Conservation (phyloP, 129 eudicot genomes). For the Flaveria sonorensis region DNA sequence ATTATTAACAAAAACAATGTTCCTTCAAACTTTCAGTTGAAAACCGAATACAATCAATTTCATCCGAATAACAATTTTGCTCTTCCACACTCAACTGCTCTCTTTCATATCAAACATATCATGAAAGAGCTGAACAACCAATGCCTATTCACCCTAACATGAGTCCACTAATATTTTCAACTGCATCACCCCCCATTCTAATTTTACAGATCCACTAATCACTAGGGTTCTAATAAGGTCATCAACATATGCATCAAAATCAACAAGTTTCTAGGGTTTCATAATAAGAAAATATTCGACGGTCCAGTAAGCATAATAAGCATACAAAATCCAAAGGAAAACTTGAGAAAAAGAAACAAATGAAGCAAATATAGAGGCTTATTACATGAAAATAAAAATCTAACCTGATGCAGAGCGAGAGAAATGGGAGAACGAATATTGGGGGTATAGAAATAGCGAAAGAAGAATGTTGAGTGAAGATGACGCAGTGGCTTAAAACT, state of each 20-base stretch:
- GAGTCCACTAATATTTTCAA: not conserved
- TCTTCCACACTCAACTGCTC: too few species aligned
- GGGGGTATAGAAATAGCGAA: not conserved
- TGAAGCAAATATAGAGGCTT: not conserved
- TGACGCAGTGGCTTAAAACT: not conserved
- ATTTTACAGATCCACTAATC: not conserved
- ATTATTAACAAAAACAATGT: not conserved
- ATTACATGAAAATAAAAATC: not conserved
- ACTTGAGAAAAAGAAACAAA: slow-evolving; percentile 6
- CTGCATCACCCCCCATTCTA: not conserved
- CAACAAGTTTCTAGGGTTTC: slow-evolving; percentile 23
- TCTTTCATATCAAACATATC: too few species aligned
- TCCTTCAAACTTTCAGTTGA: not conserved
- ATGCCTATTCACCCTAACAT: not conserved
- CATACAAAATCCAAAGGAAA: not conserved
- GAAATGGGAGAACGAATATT: too few species aligned
- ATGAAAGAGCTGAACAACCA: not conserved
- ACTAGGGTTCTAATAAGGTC: not conserved
- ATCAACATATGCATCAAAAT: not conserved
- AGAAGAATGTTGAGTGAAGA: not conserved
- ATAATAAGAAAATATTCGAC: not conserved
- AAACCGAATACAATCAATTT: too few species aligned
- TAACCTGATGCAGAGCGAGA: slow-evolving; percentile 16
- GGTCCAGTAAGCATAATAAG: not conserved
- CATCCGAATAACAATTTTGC: too few species aligned